A percentile compares a stretch with the other conserved stretches of the same genome.
These are phyloP conservation scores for Heterobasidion parviporum DNA, from an alignment of 1,284 basidiomycete species.

Conservation along the genomic window DNA sequence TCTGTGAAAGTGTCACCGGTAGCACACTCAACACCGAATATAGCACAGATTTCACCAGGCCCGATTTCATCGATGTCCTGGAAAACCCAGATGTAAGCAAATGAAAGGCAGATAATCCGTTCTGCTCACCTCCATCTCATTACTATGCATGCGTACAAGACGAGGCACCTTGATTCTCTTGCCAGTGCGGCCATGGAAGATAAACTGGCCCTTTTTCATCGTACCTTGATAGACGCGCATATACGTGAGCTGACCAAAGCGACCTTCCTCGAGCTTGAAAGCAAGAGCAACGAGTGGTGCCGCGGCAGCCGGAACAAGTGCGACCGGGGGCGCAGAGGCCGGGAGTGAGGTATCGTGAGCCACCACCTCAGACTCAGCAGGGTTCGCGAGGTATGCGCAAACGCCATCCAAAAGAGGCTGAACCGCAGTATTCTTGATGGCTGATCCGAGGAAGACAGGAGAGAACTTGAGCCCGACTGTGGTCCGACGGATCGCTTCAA, in stretches of 20 bases:
- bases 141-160: constrained; percentile 95
- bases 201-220: constrained; percentile 77
- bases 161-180: constrained; percentile 99
- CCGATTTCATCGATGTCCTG: constrained; percentile 91
- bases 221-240: constrained; percentile 99
- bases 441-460: constrained; percentile 95
- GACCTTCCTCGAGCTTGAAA: constrained; percentile 98
- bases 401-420: constrained; percentile 94
- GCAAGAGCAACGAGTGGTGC: constrained; percentile 92
- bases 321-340: constrained; percentile 57
- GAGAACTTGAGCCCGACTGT: constrained; percentile 89
- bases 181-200: constrained; percentile 92
- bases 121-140: constrained; percentile 91
- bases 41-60: constrained; percentile 99
- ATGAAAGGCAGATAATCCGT: neutral
- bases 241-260: constrained; percentile 97
- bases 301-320: constrained; percentile 71
- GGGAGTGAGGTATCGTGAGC: constrained; percentile 82
- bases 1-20: constrained; percentile 98
- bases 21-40: constrained; percentile 98
- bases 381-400: constrained; percentile 92
- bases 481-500: constrained; percentile 81
- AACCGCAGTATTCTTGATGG: constrained; percentile 96
- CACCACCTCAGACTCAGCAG: constrained; percentile 71
- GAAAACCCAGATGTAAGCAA: neutral